Evolutionary conservation across 2,329 filamentous ascomycete genomes (phyloP), one percentile per base, ranked within the genome.

Genomic region (Colletotrichum australisinense): DNA sequence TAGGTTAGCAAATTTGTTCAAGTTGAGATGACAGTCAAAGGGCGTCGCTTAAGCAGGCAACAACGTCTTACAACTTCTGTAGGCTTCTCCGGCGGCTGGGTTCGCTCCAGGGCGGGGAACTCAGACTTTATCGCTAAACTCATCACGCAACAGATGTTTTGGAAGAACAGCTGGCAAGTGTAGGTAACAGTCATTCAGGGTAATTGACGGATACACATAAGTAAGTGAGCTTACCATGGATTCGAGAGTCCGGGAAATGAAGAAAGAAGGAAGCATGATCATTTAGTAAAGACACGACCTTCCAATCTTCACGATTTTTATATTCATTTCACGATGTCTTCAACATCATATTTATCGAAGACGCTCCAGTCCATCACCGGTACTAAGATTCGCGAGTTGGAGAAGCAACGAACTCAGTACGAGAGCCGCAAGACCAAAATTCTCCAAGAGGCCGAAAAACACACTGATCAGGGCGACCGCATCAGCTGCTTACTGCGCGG

Each of bases 331-430:
- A 12, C 52, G 19, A 67, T 57, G 35, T 57, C 35, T n/a, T 55
- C 49, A 26, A 22, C 63, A 38, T 64, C 62, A 7, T 5, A 56
- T 8, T 52, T 86, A 74, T 85, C 84, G 1, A 78, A 84, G 71
- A 86, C 84, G 0, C 79, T 86, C 1, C 83, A 82, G 52, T 80
- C 83, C 62, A 86, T 86, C 74, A 86, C 84, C 49, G 81, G 81
- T 55, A 84, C 82, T 57, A 86, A 86, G 63, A 82, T 86, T 1
- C 79, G 84, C 7, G 84, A 86, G 67, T 78, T 86, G 0, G 83
- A 83, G 26, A 86, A 85, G 69, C 79, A 82, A 22, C 82, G 83
- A 5, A 74, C 78, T 3, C 72, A 75, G 12, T 86, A 83, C 64
- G 84, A 86, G 38, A 74, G 77, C 14, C 75, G 78, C 38, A 86